Percentiles rank a stretch among this genome's conserved stretches.
Conservation (phyloP, 495 filamentous ascomycete genomes). For the Aspergillus sparsus region DNA sequence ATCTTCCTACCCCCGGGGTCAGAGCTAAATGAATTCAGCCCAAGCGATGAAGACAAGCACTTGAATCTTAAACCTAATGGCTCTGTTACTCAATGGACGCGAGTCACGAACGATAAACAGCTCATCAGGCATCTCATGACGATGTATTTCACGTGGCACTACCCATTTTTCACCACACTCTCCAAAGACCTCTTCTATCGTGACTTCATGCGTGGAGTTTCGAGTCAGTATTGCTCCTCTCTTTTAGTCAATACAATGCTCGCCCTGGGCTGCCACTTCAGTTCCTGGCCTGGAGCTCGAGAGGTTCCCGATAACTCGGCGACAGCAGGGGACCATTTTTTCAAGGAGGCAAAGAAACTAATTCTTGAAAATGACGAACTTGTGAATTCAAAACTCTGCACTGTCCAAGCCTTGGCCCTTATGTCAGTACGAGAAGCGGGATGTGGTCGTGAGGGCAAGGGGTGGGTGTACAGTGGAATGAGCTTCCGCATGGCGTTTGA, state of each 20-base stretch:
- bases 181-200: conserved; percentile 87
- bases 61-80: conserved; percentile 17
- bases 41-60: conserved; percentile 24
- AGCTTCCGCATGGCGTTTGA: conserved; percentile 98
- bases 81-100: conserved; percentile 81
- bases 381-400: conserved; percentile 86
- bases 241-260: conserved; percentile 94
- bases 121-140: conserved; percentile 86
- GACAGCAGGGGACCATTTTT: conserved; percentile 96
- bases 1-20: conserved; percentile 70
- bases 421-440: conserved; percentile 98
- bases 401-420: conserved; percentile 88
- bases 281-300: conserved; percentile 69
- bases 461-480: conserved; percentile 98
- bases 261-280: conserved; percentile 95
- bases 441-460: conserved; percentile 90
- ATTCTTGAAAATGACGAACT: conserved; percentile 92
- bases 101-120: conserved; percentile 75
- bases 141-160: conserved; percentile 99
- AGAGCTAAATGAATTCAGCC: conserved; percentile 51
- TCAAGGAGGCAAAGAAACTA: conserved; percentile 88
- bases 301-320: conserved; percentile 68
- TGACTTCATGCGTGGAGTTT: conserved; percentile 72
- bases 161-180: conserved; percentile 91
- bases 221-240: conserved; percentile 77